Evolutionary conservation across 108 stramenopile genomes (phyloP), one percentile per base, ranked within the genome.

Genomic region (Pseudonitzschia multiseries): DNA sequence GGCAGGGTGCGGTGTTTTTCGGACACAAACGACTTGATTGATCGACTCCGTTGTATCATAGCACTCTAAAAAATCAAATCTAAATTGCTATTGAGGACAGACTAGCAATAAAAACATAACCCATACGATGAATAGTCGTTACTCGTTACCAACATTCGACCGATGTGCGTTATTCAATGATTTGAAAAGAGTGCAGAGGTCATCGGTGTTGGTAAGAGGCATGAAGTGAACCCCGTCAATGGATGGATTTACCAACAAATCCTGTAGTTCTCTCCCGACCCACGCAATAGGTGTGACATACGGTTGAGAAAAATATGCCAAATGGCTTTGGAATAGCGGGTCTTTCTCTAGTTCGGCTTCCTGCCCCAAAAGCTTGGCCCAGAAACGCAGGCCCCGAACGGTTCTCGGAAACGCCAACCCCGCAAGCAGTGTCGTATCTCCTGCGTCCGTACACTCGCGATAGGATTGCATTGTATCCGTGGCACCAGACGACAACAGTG

Each of bases 141-240:
- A 48, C 18, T 48, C 46, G 46, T 18, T 48, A 36, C 36, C 36
- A 36, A 6, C 2, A 6, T 10, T 18, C 32, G 61, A 33, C 40
- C 61, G 61, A 40, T 40, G 61, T n/a, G 1, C 54, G 26, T 56
- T 13, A 22, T 67, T 70, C 32, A 71, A 42, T 8, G 71, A 57
- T 31, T 59, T 40, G 57, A 75, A 65, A 4, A 76, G 32, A 20
- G 63, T 64, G 36, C 43, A 32, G 22, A 77, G 53, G 41, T 77
- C 76, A 21, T 57, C 44, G 22, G 56, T 77, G 40, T 84, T 84
- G 32, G 43, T 0, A 42, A 84, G 61, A 0, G 83, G 83, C 83
- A 84, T 84, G 43, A 71, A 79, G 60, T 84, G 83, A 56, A 84
- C 43, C 20, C 83, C 83, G 60, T 84, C 69, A 29, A 77, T 60